Evolutionary conservation across 495 filamentous ascomycete species (phyloP), one percentile per base, ranked within the genome.

Genomic region (Jackrogersella minutella): DNA sequence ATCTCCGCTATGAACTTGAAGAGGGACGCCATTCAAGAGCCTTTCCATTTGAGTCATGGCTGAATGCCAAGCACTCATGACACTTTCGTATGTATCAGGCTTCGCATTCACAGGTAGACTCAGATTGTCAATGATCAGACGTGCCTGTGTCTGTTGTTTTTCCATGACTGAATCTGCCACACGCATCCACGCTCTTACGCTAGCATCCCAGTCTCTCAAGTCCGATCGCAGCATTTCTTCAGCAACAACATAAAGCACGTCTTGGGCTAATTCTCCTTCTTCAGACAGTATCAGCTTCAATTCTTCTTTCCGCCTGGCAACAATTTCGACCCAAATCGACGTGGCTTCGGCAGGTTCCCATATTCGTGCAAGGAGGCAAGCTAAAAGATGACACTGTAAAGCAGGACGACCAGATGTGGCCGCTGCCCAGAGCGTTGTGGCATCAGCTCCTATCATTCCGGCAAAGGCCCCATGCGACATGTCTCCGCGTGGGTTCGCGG

Each of bases 351-450:
- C 8, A 0, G 40, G 24, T 8, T 55, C 19, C 67, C 71, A 78
- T 0, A 76, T 59, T 10, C 73, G 52, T 5, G 75, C 76, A 9
- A 79, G 67, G n/a, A 80, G 67, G 43, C 77, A 80, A 39, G 73
- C 74, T 0, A 80, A 58, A 0, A 80, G 54, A 57, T 77, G 72
- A 11, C 72, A 59, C 10, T 61, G 49, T 7, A 80, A 44, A 8
- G 76, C 68, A 8, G 31, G 41, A 11, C 14, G 10, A 7, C 73
- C 71, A 1, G 78, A 78, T 11, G 78, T 80, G 1, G 75, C 76
- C 0, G 75, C 77, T 16, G 79, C 78, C 78, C 77, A 81, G 14
- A 81, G 54, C 1, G 58, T 66, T 1, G 76, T 78, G n/a, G 62
- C 74, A 55, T 79, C 79, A 13, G 58, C 55, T 10, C 70, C 74